A percentile compares a stretch with the other conserved stretches of the same genome.
These are phyloP conservation scores for Amaranthus cruentus DNA, from an alignment of 148 eudicot species.

Conservation along the genomic window DNA sequence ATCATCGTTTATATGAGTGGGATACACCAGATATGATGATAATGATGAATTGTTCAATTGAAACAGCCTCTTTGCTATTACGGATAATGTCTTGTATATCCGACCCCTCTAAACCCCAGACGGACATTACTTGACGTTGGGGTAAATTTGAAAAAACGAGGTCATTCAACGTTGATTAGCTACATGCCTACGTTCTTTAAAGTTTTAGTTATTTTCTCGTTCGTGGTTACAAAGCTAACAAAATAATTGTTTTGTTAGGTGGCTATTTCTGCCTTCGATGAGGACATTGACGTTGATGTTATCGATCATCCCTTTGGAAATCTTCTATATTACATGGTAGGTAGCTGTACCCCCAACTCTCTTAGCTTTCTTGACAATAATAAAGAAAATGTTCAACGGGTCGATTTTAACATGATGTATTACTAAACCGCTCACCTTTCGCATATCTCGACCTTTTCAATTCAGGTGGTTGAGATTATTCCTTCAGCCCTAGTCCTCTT, in stretches of 20 bases:
- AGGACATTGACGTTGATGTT: conserved; percentile 46
- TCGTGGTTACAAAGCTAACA: neutral
- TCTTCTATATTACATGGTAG: conserved; percentile 50
- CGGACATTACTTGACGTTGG: no score
- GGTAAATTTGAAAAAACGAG: no score
- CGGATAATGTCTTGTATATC: no score
- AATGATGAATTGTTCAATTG: no score
- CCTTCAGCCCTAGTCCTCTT: conserved; percentile 62
- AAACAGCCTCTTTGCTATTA: no score
- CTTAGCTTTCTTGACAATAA: neutral
- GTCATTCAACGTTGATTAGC: no score
- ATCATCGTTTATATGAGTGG: no score
- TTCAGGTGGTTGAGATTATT: conserved; percentile 54
- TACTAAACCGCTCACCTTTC: neutral
- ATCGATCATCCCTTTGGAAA: conserved; percentile 45
- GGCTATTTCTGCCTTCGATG: conserved; percentile 40
- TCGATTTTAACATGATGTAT: no score
- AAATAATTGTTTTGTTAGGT: conserved; percentile 25
- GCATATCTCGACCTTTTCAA: neutral
- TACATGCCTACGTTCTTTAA: neutral
- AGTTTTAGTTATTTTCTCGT: neutral
- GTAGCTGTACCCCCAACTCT: neutral
- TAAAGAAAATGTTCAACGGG: no score
- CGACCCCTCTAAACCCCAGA: no score
- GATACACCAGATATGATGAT: no score